Evolutionary conservation across 1,139 yeast genomes (phyloP).

Genomic region (Saccharomyces hybrid): DNA sequence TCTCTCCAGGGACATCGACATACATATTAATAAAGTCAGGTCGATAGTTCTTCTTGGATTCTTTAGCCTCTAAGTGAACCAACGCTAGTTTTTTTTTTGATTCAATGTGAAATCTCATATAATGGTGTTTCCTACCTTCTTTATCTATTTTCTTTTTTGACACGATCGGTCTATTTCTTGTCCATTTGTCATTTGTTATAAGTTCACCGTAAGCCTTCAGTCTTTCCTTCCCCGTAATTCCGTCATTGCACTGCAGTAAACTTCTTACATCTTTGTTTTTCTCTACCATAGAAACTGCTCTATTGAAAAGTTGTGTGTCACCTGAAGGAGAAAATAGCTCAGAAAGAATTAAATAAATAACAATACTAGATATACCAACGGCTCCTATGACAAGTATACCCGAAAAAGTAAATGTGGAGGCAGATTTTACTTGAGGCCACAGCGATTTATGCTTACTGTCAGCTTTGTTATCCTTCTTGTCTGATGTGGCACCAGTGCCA

Average conservation of each 20-base stretch:
- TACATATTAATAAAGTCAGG: slow-evolving; percentile 71
- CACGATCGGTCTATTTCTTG: slow-evolving; percentile 77
- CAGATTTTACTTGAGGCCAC: slow-evolving; percentile 42
- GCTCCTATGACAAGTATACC: slow-evolving; percentile 61
- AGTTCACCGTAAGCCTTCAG: slow-evolving; percentile 81
- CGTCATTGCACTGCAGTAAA: slow-evolving; percentile 44
- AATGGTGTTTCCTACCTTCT: slow-evolving; percentile 71
- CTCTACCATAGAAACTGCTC: slow-evolving; percentile 72
- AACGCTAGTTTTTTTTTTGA: slow-evolving; percentile 53
- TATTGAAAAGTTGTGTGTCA: slow-evolving; percentile 82
- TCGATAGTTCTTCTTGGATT: slow-evolving; percentile 52
- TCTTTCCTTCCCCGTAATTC: slow-evolving; percentile 39
- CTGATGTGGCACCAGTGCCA: too few relatives aligned
- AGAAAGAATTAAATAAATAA: slow-evolving; percentile 65
- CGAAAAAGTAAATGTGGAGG: slow-evolving; percentile 55
- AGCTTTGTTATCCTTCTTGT: too few relatives aligned
- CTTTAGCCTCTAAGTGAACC: slow-evolving; percentile 71
- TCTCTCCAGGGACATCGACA: slow-evolving; percentile 65
- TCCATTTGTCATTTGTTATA: slow-evolving; percentile 64
- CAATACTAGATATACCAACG: slow-evolving; percentile 58
- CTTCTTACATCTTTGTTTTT: slow-evolving; percentile 54
- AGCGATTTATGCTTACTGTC: slow-evolving; percentile 11
- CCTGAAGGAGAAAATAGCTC: slow-evolving; percentile 85
- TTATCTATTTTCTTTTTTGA: slow-evolving; percentile 49
- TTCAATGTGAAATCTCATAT: slow-evolving; percentile 83